Conservation (phyloP, 208 protist species). For the Wallacemonas sp. region DNA sequence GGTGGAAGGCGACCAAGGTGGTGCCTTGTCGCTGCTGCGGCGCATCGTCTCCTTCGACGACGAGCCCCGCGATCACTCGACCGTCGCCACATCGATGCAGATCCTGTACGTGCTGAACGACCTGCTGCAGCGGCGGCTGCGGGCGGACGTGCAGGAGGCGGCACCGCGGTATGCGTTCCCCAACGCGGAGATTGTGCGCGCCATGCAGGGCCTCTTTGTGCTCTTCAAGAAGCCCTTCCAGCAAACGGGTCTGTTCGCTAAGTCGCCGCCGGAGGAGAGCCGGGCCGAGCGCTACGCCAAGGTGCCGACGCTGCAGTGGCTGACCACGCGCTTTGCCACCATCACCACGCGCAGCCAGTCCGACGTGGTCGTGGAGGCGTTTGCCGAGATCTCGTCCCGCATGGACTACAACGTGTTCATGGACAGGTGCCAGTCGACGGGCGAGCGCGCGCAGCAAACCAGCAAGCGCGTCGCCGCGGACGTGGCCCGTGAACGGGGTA, state of each 20-base stretch:
- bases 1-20: slow-evolving; percentile 46
- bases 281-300: slow-evolving; percentile 16
- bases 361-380: slow-evolving; percentile 42
- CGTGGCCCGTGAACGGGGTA: slow-evolving; percentile 37
- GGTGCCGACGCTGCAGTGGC: slow-evolving; percentile 51
- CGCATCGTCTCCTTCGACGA: slow-evolving; percentile 31
- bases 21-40: slow-evolving; percentile 42
- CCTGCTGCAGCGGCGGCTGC: slow-evolving; percentile 71
- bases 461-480: slow-evolving; percentile 54
- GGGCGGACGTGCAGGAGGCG: slow-evolving; percentile 36
- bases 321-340: slow-evolving; percentile 30
- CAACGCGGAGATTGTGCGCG: slow-evolving; percentile 65
- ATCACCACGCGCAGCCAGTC: background rate
- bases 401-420: slow-evolving; percentile 79
- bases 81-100: slow-evolving; percentile 64
- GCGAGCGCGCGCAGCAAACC: slow-evolving; percentile 61
- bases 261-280: slow-evolving; percentile 10
- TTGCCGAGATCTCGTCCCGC: slow-evolving; percentile 82
- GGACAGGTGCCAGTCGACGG: slow-evolving; percentile 57
- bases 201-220: slow-evolving; percentile 62
- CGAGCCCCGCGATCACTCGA: slow-evolving; percentile 63
- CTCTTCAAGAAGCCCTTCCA: slow-evolving; percentile 61
- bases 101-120: slow-evolving; percentile 61
- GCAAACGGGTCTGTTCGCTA: slow-evolving; percentile 56
- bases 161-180: slow-evolving; percentile 29